phyloP scores from a whole-genome alignment of 805 yeast species.

The Isabelozyma gotoi region DNA sequence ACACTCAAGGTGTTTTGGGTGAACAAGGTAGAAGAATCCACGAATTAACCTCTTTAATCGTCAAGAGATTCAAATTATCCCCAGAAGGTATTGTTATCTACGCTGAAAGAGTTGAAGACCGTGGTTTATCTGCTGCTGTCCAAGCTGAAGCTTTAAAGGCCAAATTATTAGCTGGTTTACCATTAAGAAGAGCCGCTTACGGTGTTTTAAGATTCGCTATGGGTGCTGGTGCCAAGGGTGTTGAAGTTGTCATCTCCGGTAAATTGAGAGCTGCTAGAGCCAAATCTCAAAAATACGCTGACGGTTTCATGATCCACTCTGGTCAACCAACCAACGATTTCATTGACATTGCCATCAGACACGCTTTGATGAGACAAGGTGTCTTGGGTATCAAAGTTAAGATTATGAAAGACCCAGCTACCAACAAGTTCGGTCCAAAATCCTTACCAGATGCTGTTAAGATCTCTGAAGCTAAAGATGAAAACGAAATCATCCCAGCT shows the following conservation, averaged over 20 bases:
- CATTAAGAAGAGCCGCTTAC: slow-evolving; percentile 99
- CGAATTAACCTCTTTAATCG: slow-evolving; percentile 95
- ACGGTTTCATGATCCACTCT: slow-evolving; percentile 99
- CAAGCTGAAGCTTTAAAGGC: slow-evolving; percentile 99
- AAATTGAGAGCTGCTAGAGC: slow-evolving; percentile 99
- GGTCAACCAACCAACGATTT: slow-evolving; percentile 99
- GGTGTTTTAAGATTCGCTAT: slow-evolving; percentile 99
- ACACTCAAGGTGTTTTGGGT: slow-evolving; percentile 98
- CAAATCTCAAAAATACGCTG: slow-evolving; percentile 99
- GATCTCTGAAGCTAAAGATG: slow-evolving; percentile 94
- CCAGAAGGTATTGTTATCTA: slow-evolving; percentile 91
- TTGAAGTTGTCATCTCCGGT: slow-evolving; percentile 99
- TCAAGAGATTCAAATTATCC: slow-evolving; percentile 97
- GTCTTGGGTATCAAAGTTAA: slow-evolving; percentile 99
- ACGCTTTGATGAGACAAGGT: slow-evolving; percentile 99
- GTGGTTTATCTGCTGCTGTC: slow-evolving; percentile 99
- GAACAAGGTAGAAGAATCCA: slow-evolving; percentile 99
- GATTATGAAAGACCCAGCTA: slow-evolving; percentile 98
- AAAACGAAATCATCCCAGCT: slow-evolving; percentile 68
- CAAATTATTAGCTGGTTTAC: slow-evolving; percentile 97
- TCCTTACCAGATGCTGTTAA: slow-evolving; percentile 94
- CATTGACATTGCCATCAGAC: slow-evolving; percentile 98
- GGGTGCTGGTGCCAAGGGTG: slow-evolving; percentile 99
- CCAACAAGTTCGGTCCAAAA: slow-evolving; percentile 80
- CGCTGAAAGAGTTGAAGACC: slow-evolving; percentile 99